phyloP scores from a whole-genome alignment of 176 grass and related monocot species.

The Lolium rigidum region DNA sequence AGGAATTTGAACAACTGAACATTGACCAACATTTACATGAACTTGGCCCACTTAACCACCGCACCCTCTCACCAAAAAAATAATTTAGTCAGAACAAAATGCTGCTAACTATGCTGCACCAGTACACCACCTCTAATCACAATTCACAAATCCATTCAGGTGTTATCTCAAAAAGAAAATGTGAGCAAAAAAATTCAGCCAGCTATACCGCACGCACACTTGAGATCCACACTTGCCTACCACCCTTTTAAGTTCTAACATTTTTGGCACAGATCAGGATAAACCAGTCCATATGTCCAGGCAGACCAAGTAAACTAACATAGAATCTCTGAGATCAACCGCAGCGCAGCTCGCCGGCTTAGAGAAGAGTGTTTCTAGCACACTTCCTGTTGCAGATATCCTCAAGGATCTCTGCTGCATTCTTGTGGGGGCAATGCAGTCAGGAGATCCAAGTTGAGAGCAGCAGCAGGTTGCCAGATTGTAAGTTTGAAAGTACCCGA shows the following conservation, averaged over 20 bases:
- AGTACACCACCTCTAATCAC: conserved; percentile 48
- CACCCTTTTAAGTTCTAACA: conserved; percentile 1
- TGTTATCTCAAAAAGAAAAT: conserved; percentile 30
- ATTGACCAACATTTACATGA: conserved; percentile 44
- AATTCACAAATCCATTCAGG: conserved; percentile 54
- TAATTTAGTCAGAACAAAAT: conserved; percentile 52
- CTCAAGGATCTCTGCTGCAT: conserved; percentile 35
- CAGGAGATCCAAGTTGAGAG: conserved; percentile 49
- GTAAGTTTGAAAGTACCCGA: conserved; percentile 23
- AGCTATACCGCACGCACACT: conserved; percentile 38
- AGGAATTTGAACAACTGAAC: conserved; percentile 27
- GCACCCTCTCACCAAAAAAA: conserved; percentile 44
- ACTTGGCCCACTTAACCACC: conserved; percentile 31
- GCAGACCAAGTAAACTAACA: background rate
- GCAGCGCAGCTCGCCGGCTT: conserved; percentile 27
- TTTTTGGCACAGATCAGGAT: conserved; percentile 14
- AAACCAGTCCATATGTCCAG: background rate
- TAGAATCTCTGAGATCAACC: background rate
- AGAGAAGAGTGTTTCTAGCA: conserved; percentile 37
- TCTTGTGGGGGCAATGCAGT: conserved; percentile 29
- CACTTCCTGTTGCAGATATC: conserved; percentile 59
- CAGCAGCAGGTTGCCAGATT: conserved; percentile 51
- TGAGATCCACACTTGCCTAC: conserved; percentile 39
- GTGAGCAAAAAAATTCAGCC: conserved; percentile 39
- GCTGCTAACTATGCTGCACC: conserved; percentile 39